Conservation (phyloP, 805 yeast genomes). For the Barnettozyma californica region DNA sequence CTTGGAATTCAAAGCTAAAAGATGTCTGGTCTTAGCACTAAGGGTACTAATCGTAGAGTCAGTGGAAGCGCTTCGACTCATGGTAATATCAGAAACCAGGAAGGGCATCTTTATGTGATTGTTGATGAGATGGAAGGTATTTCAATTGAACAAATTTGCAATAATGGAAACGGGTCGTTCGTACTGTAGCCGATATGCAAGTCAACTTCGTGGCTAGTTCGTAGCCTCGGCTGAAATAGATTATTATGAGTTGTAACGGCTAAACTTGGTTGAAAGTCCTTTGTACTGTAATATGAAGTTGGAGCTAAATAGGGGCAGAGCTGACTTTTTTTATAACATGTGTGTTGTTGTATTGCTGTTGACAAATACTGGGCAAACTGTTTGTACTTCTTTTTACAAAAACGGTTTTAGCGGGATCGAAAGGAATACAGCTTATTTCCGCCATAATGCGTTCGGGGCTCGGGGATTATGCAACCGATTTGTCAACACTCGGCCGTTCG, state of each 20-base stretch:
- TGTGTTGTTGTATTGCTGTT: neutral
- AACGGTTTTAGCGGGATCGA: neutral
- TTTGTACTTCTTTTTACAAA: neutral
- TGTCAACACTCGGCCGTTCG: neutral
- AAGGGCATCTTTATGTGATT: slow-evolving; percentile 5
- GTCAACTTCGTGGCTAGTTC: neutral
- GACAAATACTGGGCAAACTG: neutral
- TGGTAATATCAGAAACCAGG: slow-evolving; percentile 1
- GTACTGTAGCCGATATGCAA: neutral
- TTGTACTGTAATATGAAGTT: too few species aligned
- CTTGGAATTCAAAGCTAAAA: neutral
- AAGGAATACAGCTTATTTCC: neutral
- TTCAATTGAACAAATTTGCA: too few species aligned
- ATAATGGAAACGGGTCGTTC: neutral
- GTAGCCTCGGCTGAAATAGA: neutral
- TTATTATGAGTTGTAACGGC: neutral
- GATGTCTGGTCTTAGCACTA: neutral
- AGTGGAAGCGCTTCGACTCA: neutral
- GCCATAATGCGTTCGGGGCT: neutral
- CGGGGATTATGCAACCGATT: neutral
- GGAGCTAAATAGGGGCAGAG: too few species aligned
- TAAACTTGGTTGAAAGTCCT: too few species aligned
- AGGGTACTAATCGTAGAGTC: neutral
- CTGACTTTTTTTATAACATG: too few species aligned
- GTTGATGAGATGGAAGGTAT: too few species aligned